Evolutionary conservation across 2,329 filamentous ascomycete species (phyloP).

Genomic region (Epichloe sp.): DNA sequence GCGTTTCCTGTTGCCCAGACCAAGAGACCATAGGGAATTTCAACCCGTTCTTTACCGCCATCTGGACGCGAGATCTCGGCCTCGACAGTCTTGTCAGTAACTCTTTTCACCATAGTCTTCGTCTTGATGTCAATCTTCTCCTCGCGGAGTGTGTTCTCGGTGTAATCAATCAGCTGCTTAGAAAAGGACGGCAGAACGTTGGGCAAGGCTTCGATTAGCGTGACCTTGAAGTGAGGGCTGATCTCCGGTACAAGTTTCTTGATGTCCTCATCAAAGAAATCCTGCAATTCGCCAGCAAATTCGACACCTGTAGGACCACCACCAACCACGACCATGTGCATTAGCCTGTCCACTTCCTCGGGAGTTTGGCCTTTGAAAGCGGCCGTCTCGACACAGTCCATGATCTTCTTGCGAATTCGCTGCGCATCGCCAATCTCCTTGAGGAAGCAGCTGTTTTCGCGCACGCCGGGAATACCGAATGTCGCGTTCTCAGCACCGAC

Average conservation of each 20-base stretch:
- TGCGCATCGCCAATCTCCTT: constrained; percentile 98
- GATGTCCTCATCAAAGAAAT: constrained; percentile 97
- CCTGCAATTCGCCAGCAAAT: constrained; percentile 94
- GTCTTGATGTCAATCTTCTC: constrained; percentile 95
- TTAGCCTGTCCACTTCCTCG: constrained; percentile 81
- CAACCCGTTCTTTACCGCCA: constrained; percentile 68
- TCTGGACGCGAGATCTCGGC: constrained; percentile 72
- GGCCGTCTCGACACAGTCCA: constrained; percentile 98
- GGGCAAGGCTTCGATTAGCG: constrained; percentile 89
- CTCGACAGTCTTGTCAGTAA: constrained; percentile 85
- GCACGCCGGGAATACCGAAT: constrained; percentile 92
- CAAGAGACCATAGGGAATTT: constrained; percentile 85
- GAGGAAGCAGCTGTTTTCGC: constrained; percentile 91
- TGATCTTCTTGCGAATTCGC: constrained; percentile 93
- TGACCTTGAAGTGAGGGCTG: constrained; percentile 89
- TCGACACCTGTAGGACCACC: constrained; percentile 95
- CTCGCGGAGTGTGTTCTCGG: constrained; percentile 97
- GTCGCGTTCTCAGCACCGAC: constrained; percentile 98
- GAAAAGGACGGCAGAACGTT: constrained; percentile 97
- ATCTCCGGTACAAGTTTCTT: constrained; percentile 98
- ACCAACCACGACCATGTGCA: constrained; percentile 95
- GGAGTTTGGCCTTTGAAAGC: constrained; percentile 91
- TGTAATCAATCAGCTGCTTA: constrained; percentile 98
- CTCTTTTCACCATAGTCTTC: constrained; percentile 98
- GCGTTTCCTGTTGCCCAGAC: constrained; percentile 99